These are phyloP conservation scores for Thalia dealbata DNA, from an alignment of 176 grass and related monocot species.

Conservation along the genomic window DNA sequence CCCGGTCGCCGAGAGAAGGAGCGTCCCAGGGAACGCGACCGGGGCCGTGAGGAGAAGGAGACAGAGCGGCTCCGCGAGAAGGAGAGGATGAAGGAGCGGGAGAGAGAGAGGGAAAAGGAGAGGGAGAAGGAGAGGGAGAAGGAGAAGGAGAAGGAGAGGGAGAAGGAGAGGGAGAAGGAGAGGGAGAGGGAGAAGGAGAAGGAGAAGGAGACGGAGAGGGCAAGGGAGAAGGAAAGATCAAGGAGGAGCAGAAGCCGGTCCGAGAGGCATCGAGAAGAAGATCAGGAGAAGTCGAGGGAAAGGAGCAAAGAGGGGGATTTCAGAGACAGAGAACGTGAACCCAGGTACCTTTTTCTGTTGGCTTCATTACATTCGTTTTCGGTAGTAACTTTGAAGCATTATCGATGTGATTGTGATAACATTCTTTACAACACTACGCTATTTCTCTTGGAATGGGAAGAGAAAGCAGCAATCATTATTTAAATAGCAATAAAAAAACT, in stretches of 20 bases:
- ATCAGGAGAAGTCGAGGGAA: conserved; percentile 40
- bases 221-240: conserved; percentile 25
- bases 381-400: neutral
- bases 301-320: conserved; percentile 42
- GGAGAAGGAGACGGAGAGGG: conserved; percentile 29
- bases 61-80: conserved; percentile 34
- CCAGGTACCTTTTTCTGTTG: conserved; percentile 44
- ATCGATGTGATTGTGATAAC: neutral
- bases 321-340: conserved; percentile 41
- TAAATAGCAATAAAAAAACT: neutral
- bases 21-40: conserved; percentile 33
- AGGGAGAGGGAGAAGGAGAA: conserved; percentile 61
- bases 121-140: conserved; percentile 29
- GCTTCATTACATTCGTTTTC: neutral
- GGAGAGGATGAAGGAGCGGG: conserved; percentile 35
- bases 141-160: conserved; percentile 29
- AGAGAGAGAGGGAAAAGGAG: conserved; percentile 45
- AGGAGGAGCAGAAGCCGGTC: conserved; percentile 71
- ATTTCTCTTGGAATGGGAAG: neutral
- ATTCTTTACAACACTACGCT: neutral
- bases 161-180: conserved; percentile 25
- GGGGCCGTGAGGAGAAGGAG: conserved; percentile 36
- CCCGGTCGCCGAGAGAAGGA: conserved; percentile 21
- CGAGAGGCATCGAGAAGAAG: conserved; percentile 48
- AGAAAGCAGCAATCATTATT: neutral